Base-by-base conservation (phyloP, 1,284 basidiomycete species). In the Gymnopus androsaceus region DNA sequence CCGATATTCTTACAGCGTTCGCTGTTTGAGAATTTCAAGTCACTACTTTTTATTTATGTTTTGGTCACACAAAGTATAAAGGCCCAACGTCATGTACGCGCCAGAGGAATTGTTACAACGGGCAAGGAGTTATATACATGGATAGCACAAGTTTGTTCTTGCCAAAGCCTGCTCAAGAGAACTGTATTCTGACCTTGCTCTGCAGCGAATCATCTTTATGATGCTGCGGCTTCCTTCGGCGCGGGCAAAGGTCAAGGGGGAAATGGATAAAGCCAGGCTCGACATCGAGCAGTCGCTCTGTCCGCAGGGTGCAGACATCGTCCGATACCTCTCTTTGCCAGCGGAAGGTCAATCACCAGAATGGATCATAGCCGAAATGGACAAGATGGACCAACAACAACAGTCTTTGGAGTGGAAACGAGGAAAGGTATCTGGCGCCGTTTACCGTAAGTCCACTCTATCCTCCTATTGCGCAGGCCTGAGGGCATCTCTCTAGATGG, bases 371-470 rank as follows among this genome's bases (percentile, higher is more conserved):
- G 77, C 77, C 4, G 89, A 94, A 66, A 93, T 94, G 87, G 78
- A 81, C 21, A 83, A 79, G 66, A 87, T 95, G 85, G 89, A 94
- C 68, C 83, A 85, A 59, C 64, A 79, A 53, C 72, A 72, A 33
- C 64, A 68, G 36, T 66, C 77, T 48, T 68, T 75, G 1, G 77
- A 83, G 58, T 98, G 85, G 88, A 83, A 77, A 55, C 71, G 37
- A 7, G 94, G 95, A 8, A 88, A 91, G 67, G 76, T 96, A 5
- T 92, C 88, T 40, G 94, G 94, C 5, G 90, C 92, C 9, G 90
- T 96, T 3, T 95, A 95, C 68, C 92, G 92, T 88, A 74, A n/a
- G n/a, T n/a, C n/a, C 71, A 83, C 36, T 31, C 30, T 46, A 31
- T 28, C 5, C 11, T 19, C 14, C 17, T n/a, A 17, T 46, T 8